Base-by-base conservation (phyloP, 2,329 filamentous ascomycete genomes). In the Penicillium sp. region DNA sequence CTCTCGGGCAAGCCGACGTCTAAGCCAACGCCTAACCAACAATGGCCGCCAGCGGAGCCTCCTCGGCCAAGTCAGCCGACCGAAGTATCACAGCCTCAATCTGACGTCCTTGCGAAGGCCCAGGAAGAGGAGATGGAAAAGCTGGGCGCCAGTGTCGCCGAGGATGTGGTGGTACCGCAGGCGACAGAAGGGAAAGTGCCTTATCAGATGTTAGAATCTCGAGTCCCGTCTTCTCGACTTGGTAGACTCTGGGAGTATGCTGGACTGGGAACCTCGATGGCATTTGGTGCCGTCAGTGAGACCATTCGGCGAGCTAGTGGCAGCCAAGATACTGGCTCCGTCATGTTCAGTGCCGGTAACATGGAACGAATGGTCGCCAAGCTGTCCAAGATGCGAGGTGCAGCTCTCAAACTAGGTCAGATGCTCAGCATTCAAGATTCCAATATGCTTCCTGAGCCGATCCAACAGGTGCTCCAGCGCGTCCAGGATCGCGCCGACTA, bases 341-440 rank as follows among this genome's bases (percentile, higher is more conserved):
- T 96, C 8, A 85, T 99, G 76, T 83, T 99, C 51, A 97, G 89
- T 70, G 82, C 90, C 6, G 85, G 80, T 9, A 99, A 99, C 66
- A 91, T 97, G 83, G 92, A 97, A 69, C 84, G 95, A 44, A 81
- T 99, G 8, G 94, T 99, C 1, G 81, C 90, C 5, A 96, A 95
- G 72, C 81, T 99, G 2, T 97, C 93, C 3, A 88, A 89, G 21
- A 99, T 99, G 94, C 85, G 94, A 65, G 94, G 94, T 34, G 95
- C 94, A 6, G 94, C 94, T n/a, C 79, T 99, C 39, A 99, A 99
- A 76, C 76, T 99, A 24, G 95, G 94, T 0, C 94, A 99, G 76
- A 94, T 97, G 88, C 88, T 99, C 80, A 96, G 91, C 70, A 94
- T 99, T 67, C 94, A 99, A 77, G 94, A 99, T 74, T 85, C 90